Conservation (phyloP, 768 basidiomycete species). For the Lactarius deliciosus region DNA sequence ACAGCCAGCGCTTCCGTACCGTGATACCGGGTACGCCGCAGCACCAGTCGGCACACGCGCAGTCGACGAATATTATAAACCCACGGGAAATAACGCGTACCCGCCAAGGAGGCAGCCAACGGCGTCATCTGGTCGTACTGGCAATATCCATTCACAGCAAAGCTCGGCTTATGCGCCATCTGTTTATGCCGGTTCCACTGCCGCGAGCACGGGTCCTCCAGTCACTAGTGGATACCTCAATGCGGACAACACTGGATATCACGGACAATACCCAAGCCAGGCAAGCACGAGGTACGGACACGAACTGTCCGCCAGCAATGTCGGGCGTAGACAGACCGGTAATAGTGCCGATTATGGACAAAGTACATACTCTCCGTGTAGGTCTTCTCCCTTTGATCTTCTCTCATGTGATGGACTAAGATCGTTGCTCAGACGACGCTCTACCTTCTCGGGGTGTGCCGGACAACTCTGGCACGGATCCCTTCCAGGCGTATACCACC, state of each 20-base stretch:
- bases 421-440: constrained; percentile 49
- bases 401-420: background rate
- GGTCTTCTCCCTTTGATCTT: constrained; percentile 4
- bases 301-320: constrained; percentile 26
- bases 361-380: constrained; percentile 50
- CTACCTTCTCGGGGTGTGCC: constrained; percentile 50
- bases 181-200: constrained; percentile 34
- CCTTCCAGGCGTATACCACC: constrained; percentile 42
- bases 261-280: constrained; percentile 35
- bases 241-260: constrained; percentile 31
- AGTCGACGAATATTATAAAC: constrained; percentile 71
- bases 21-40: constrained; percentile 60
- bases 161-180: constrained; percentile 46
- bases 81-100: constrained; percentile 42
- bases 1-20: constrained; percentile 27
- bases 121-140: constrained; percentile 30
- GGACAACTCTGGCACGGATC: constrained; percentile 42
- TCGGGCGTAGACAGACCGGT: constrained; percentile 34
- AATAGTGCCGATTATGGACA: constrained; percentile 50
- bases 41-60: constrained; percentile 65
- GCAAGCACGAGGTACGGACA: constrained; percentile 30
- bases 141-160: constrained; percentile 41
- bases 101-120: constrained; percentile 40
- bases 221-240: constrained; percentile 11
- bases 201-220: constrained; percentile 28